Evolutionary conservation across 1,284 basidiomycete species (phyloP).

Genomic region (Polyporus tsugae): DNA sequence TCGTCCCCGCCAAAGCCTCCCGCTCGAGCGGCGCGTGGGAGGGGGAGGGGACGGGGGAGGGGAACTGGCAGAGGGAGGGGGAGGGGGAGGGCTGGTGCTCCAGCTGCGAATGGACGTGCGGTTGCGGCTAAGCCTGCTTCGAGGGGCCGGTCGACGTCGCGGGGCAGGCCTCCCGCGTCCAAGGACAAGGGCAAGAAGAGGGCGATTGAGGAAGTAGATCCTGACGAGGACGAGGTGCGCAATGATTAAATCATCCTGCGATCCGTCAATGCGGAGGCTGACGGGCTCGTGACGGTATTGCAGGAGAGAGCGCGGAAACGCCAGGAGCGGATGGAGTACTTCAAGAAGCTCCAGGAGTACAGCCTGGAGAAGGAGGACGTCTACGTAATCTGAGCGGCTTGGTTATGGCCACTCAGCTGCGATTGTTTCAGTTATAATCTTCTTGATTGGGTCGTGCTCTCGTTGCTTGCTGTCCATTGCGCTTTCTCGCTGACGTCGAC

Average conservation of each 20-base stretch:
- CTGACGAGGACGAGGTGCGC: conserved; percentile 36
- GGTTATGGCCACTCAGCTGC: not conserved
- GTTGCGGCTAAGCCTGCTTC: conserved; percentile 7
- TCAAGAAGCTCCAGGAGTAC: conserved; percentile 40
- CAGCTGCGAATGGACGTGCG: conserved; percentile 9
- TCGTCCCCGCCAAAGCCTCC: conserved; percentile 25
- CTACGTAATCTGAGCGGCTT: conserved; percentile 38
- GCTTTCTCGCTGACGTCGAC: not conserved
- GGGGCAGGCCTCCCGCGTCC: conserved; percentile 15
- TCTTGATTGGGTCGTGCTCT: not conserved
- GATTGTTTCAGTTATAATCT: not conserved
- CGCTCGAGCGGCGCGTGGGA: conserved; percentile 18
- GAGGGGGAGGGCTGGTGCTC: conserved; percentile 12
- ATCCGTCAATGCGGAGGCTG: not conserved
- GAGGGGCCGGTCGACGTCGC: conserved; percentile 20
- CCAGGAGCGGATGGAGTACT: conserved; percentile 41
- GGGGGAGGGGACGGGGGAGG: conserved; percentile 18
- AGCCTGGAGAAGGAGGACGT: conserved; percentile 44
- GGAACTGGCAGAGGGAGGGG: conserved; percentile 9
- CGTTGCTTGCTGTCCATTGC: not conserved
- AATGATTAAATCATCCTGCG: not conserved
- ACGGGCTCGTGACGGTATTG: not conserved
- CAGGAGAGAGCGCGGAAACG: conserved; percentile 36
- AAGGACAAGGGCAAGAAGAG: conserved; percentile 34
- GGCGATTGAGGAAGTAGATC: conserved; percentile 28